Evolutionary conservation across 306 rosid species (phyloP).

Genomic region (Psophocarpus tetragonolobus): DNA sequence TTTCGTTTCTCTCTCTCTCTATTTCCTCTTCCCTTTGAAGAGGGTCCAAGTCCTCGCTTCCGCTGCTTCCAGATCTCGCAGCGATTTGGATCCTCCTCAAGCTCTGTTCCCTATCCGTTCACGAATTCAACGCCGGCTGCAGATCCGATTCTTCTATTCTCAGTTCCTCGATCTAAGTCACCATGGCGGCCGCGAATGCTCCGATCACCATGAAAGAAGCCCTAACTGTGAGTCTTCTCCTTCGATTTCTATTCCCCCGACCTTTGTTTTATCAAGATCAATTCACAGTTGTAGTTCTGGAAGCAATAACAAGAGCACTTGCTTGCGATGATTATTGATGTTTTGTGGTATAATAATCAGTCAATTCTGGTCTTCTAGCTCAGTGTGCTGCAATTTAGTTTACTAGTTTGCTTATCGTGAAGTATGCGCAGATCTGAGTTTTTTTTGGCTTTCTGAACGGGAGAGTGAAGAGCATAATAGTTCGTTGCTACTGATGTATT

Average conservation of each 20-base stretch:
- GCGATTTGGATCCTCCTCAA: conserved; percentile 49
- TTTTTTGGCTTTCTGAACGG: conserved; percentile 39
- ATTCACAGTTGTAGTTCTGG: conserved; percentile 20
- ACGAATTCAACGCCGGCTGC: conserved; percentile 29
- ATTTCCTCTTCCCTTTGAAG: conserved; percentile 28
- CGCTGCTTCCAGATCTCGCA: conserved; percentile 59
- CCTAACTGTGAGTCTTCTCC: conserved; percentile 65
- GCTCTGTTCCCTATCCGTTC: conserved; percentile 28
- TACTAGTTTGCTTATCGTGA: neutral
- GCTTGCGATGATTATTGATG: neutral
- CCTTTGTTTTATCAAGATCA: conserved; percentile 20
- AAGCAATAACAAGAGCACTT: neutral
- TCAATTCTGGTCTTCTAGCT: conserved; percentile 25
- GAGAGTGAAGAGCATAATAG: neutral
- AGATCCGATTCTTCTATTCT: conserved; percentile 52
- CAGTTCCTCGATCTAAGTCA: conserved; percentile 57
- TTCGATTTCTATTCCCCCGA: neutral
- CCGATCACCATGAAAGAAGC: conserved; percentile 99
- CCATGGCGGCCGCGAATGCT: conserved; percentile 98
- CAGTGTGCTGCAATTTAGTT: neutral
- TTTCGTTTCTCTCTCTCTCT: conserved; percentile 23
- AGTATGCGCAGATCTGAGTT: conserved; percentile 53
- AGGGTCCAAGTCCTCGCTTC: conserved; percentile 52
- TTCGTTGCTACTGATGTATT: conserved; percentile 11
- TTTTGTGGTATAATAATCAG: neutral